Evolutionary conservation across 73 alveolate species (phyloP).

Genomic region (Paramecium sonneborni): DNA sequence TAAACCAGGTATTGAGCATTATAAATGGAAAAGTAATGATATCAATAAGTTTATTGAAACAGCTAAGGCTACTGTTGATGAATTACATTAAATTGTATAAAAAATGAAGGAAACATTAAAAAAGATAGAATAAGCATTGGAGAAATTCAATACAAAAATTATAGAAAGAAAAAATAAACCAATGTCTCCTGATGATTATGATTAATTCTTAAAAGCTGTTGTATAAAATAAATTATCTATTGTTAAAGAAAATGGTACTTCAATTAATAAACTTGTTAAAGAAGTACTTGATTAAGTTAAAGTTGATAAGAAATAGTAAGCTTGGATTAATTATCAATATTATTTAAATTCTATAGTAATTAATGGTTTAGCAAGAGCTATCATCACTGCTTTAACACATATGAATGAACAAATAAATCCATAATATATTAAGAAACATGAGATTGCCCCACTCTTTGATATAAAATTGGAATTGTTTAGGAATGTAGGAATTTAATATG

Average conservation of each 20-base stretch:
- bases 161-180: conserved; percentile 93
- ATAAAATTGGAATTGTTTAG: conserved; percentile 80
- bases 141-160: conserved; percentile 76
- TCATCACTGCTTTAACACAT: conserved; percentile 71
- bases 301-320: conserved; percentile 78
- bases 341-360: conserved; percentile 84
- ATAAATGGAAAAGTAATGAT: conserved; percentile 97
- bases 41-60: conserved; percentile 91
- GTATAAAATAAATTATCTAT: conserved; percentile 75
- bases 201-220: conserved; percentile 83
- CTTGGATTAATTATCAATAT: conserved; percentile 86
- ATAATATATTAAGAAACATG: conserved; percentile 72
- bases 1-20: conserved; percentile 94
- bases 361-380: conserved; percentile 85
- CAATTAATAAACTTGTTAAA: conserved; percentile 83
- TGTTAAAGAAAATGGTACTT: conserved; percentile 84
- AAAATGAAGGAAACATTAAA: conserved; percentile 85
- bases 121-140: conserved; percentile 76
- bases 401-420: conserved; percentile 79
- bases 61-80: conserved; percentile 85
- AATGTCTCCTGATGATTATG: conserved; percentile 95
- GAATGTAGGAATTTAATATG: conserved; percentile 71
- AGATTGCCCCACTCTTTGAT: conserved; percentile 86
- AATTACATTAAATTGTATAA: conserved; percentile 81
- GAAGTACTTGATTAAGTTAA: conserved; percentile 89